Evolutionary conservation across 257 asterid species (phyloP).

Genomic region (Salvia splendens): DNA sequence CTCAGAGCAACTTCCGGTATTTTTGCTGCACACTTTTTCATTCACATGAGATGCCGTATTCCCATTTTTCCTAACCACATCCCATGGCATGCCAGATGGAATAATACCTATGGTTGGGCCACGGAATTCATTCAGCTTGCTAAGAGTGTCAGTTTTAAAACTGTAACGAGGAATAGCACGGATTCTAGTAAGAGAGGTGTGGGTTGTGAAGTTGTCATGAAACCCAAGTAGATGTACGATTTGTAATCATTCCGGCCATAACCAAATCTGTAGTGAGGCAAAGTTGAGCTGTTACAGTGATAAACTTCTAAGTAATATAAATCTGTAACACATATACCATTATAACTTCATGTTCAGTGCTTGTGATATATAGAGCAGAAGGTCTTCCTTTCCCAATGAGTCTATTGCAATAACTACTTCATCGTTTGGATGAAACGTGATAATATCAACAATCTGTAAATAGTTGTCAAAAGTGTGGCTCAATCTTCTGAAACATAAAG

Average conservation of each 20-base stretch:
- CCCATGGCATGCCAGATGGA: constrained; percentile 96
- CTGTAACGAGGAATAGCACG: constrained; percentile 92
- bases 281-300: constrained; percentile 16
- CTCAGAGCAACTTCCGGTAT: constrained; percentile 1
- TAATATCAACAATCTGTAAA: constrained; percentile 70
- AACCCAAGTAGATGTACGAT: constrained; percentile 85
- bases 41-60: constrained; percentile 21
- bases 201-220: constrained; percentile 63
- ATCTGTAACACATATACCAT: constrained; percentile 40
- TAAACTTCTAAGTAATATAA: not conserved
- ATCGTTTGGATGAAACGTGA: constrained; percentile 72
- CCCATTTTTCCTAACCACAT: constrained; percentile 27
- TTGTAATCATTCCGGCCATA: constrained; percentile 91
- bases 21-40: constrained; percentile 19
- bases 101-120: constrained; percentile 80
- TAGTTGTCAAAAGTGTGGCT: not conserved
- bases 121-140: constrained; percentile 47
- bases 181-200: constrained; percentile 77
- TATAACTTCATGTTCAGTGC: constrained; percentile 63
- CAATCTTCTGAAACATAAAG: constrained; percentile 26
- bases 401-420: constrained; percentile 72
- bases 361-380: constrained; percentile 63
- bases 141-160: constrained; percentile 70
- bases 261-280: constrained; percentile 69
- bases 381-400: constrained; percentile 91